Base-by-base conservation (phyloP, 2,329 filamentous ascomycete genomes). In the Cladosporium colombiae region DNA sequence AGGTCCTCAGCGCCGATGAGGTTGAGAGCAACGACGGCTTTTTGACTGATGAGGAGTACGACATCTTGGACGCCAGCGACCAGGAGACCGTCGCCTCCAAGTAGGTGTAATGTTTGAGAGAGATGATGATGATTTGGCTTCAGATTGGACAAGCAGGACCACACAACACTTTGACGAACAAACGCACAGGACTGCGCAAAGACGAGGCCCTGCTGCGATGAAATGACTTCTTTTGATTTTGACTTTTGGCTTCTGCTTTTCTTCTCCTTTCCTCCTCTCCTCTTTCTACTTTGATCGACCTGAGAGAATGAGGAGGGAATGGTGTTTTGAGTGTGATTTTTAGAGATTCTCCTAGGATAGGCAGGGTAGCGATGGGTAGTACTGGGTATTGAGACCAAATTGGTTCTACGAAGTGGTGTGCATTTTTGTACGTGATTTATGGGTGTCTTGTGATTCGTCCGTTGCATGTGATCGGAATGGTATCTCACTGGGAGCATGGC, bases 41-140 rank as follows among this genome's bases (percentile, higher is more conserved):
- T 83, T 81, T 96, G 83, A 98, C 95, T 0, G 95, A 99, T 70
- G 95, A 98, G 78, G 95, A 99, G 81, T 99, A 98, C 78, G 95
- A 99, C 74, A 93, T 98, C 70, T 87, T 98, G 55, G 93, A 97
- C 81, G 94, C 93, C 52, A 96, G 92, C 66, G 94, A 98, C 71
- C 91, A 96, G 78, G 94, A 98, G 72, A 78, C 76, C 53, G 71
- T 77, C 50, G 72, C 74, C 25, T 75, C 65, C 18, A 63, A 63
- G 61, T 63, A 40, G 29, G 35, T 18, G 40, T 21, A 46, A 46
- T 13, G n/a, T 46, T n/a, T 14, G 40, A 60, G 37, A 50, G n/a
- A 27, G 29, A 31, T n/a, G 23, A 7, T 5, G 13, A 60, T 23
- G n/a, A 27, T 27, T 60, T 35, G 57, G 40, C 31, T 62, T 21